A percentile compares a stretch with the other conserved stretches of the same genome.
These are phyloP conservation scores for Cochlearia excelsa DNA, from an alignment of 345 rosid species.

Conservation along the genomic window DNA sequence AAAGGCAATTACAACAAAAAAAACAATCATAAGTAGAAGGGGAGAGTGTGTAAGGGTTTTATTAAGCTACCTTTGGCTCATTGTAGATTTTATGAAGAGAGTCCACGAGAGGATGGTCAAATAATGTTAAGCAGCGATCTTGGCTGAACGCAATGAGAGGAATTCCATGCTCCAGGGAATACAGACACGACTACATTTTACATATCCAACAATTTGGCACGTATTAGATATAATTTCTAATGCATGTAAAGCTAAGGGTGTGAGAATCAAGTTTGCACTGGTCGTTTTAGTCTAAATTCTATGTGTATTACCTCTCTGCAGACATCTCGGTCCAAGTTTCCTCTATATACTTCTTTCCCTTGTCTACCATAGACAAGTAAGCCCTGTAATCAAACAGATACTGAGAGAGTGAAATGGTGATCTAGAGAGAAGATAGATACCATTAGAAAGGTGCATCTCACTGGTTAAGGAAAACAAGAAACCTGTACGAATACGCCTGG, in stretches of 20 bases:
- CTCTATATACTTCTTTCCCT: constrained; percentile 76
- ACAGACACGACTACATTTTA: constrained; percentile 58
- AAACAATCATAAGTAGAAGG: constrained; percentile 8
- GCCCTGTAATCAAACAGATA: constrained; percentile 56
- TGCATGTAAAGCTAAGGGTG: neutral
- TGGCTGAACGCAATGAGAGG: constrained; percentile 87
- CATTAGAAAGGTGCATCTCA: constrained; percentile 8
- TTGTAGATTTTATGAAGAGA: constrained; percentile 68
- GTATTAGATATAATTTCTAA: neutral
- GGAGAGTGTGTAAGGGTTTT: constrained; percentile 5
- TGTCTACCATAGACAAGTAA: constrained; percentile 88
- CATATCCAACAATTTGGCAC: neutral
- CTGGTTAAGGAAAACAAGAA: constrained; percentile 19
- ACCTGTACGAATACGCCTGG: constrained; percentile 98
- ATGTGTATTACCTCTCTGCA: constrained; percentile 73
- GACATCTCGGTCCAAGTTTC: constrained; percentile 67
- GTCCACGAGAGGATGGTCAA: constrained; percentile 76
- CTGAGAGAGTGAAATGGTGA: constrained; percentile 21
- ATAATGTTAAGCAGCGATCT: constrained; percentile 80
- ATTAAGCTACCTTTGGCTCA: constrained; percentile 77
- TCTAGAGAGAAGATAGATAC: neutral
- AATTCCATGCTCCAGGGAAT: constrained; percentile 73
- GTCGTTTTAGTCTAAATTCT: neutral
- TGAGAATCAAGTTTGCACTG: neutral
- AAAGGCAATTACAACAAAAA: constrained; percentile 1